These are phyloP conservation scores for Sugiyamaella valdiviana DNA, from an alignment of 805 yeast genomes.

Conservation along the genomic window DNA sequence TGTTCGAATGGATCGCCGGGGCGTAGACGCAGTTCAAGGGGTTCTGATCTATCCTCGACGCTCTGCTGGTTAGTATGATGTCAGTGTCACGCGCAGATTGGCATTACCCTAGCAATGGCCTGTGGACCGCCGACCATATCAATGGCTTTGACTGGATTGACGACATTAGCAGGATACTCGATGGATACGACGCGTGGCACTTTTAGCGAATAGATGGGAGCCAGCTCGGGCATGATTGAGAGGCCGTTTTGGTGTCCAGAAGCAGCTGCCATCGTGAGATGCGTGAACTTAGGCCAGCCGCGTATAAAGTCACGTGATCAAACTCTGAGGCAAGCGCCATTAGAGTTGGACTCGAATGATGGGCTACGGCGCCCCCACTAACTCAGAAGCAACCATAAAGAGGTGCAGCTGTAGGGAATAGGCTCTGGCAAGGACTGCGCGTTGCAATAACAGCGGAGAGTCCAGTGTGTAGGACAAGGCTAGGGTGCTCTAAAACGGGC, in stretches of 20 bases:
- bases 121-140: constrained; percentile 45
- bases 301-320: no score
- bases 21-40: constrained; percentile 33
- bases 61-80: constrained; percentile 8
- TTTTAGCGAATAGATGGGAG: constrained; percentile 57
- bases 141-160: constrained; percentile 39
- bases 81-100: constrained; percentile 2
- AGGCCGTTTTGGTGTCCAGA: not conserved
- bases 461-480: no score
- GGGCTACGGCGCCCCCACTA: no score
- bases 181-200: constrained; percentile 68
- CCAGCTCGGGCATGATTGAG: constrained; percentile 24
- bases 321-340: no score
- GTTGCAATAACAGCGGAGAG: no score
- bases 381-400: no score
- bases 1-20: constrained; percentile 40
- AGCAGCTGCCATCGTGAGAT: no score
- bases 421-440: no score
- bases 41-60: constrained; percentile 30
- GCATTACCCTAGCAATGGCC: constrained; percentile 27
- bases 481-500: no score
- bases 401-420: no score
- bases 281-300: no score
- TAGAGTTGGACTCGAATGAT: no score
- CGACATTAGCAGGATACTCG: constrained; percentile 72